Percentiles rank a stretch among this genome's conserved stretches.
phyloP scores from a whole-genome alignment of 2,329 filamentous ascomycete species.

The Herpomyces periplanetae region DNA sequence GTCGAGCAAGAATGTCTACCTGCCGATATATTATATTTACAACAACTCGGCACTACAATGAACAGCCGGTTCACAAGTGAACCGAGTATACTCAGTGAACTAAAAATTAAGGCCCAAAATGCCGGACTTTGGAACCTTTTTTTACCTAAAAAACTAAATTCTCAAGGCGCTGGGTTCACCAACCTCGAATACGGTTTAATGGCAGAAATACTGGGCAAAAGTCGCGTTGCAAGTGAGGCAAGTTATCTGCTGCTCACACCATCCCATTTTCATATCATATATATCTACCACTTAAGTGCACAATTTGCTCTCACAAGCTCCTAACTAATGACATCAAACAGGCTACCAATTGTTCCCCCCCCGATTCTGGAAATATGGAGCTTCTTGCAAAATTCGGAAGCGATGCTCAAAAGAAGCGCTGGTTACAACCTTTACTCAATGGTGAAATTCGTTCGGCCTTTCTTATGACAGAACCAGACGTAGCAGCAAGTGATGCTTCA shows the following conservation, averaged over 20 bases:
- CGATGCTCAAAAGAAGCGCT: slow-evolving; percentile 41
- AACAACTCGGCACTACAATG: slow-evolving; percentile 31
- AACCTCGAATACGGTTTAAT: slow-evolving; percentile 93
- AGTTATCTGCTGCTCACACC: no score
- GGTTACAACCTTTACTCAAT: slow-evolving; percentile 41
- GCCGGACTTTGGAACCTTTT: slow-evolving; percentile 96
- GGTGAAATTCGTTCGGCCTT: slow-evolving; percentile 64
- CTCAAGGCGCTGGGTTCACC: slow-evolving; percentile 64
- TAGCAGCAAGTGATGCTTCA: slow-evolving; percentile 59
- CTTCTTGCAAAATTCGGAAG: slow-evolving; percentile 68
- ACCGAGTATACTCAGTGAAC: slow-evolving; percentile 43
- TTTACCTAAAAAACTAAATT: slow-evolving; percentile 71
- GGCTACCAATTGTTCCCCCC: slow-evolving; percentile 58
- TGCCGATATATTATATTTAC: slow-evolving; percentile 37
- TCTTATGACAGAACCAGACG: slow-evolving; percentile 65
- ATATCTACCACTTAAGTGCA: no score
- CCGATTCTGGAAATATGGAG: slow-evolving; percentile 86
- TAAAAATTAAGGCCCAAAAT: slow-evolving; percentile 44
- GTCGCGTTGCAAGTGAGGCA: slow-evolving; percentile 31
- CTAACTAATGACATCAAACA: no score
- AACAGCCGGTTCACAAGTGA: slow-evolving; percentile 37
- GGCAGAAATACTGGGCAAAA: slow-evolving; percentile 80
- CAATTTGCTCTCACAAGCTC: no score
- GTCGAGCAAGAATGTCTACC: slow-evolving; percentile 73
- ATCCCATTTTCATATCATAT: no score